phyloP scores from a whole-genome alignment of 306 rosid genomes.

The Albizia julibrissin region DNA sequence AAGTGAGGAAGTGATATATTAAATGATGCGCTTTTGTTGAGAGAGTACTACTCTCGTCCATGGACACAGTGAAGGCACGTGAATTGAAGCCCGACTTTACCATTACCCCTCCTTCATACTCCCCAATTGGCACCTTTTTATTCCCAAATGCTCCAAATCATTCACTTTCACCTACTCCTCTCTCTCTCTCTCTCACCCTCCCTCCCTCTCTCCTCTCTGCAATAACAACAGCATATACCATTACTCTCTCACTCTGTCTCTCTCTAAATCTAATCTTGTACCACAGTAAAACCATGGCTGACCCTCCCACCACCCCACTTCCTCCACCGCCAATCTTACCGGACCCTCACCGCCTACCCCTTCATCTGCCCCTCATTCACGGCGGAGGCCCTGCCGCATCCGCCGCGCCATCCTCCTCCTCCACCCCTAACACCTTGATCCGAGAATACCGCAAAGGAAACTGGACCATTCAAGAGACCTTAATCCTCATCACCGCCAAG shows the following conservation, averaged over 20 bases:
- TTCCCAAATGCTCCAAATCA: slow-evolving; percentile 43
- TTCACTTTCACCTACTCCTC: slow-evolving; percentile 51
- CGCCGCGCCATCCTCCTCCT: slow-evolving; percentile 22
- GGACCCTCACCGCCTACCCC: slow-evolving; percentile 24
- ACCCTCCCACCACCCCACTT: slow-evolving; percentile 57
- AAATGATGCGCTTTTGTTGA: neutral
- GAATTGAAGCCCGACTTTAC: slow-evolving; percentile 20
- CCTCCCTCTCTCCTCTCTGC: neutral
- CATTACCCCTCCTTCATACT: neutral
- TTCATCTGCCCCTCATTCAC: slow-evolving; percentile 27
- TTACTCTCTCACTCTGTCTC: neutral
- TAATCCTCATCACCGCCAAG: slow-evolving; percentile 58
- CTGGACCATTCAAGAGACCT: slow-evolving; percentile 68
- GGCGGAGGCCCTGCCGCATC: neutral
- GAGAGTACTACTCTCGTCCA: neutral
- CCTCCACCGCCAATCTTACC: slow-evolving; percentile 39
- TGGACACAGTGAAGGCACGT: neutral
- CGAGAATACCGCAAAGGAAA: slow-evolving; percentile 71
- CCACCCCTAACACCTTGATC: neutral
- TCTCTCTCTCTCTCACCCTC: neutral
- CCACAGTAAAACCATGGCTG: slow-evolving; percentile 52
- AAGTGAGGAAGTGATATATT: neutral
- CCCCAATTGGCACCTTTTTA: slow-evolving; percentile 40
- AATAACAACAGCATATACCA: neutral
- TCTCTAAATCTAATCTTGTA: neutral